These are phyloP conservation scores for Barnettozyma vustinii DNA, from an alignment of 805 yeast species.

Conservation along the genomic window DNA sequence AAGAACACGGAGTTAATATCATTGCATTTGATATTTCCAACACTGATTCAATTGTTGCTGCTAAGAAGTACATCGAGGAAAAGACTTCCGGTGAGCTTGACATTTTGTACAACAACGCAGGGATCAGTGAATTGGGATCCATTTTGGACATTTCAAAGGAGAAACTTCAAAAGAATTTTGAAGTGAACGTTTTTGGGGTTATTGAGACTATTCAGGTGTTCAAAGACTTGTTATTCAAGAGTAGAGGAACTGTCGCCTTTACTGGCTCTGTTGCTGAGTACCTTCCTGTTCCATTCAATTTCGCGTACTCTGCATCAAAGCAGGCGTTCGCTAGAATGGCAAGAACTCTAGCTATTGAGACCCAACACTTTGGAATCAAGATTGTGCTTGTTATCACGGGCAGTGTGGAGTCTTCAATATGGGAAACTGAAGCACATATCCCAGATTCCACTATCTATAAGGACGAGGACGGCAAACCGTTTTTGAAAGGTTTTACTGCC, in stretches of 20 bases:
- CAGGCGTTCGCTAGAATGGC: conserved; percentile 37
- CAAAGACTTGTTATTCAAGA: conserved; percentile 26
- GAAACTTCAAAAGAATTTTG: conserved; percentile 16
- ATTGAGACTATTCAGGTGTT: conserved; percentile 32
- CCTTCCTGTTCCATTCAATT: conserved; percentile 30
- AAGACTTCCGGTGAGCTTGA: conserved; percentile 32
- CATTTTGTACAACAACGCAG: conserved; percentile 39
- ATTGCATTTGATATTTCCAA: conserved; percentile 33
- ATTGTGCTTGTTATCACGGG: conserved; percentile 37
- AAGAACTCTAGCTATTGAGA: conserved; percentile 29
- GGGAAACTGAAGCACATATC: conserved; percentile 4
- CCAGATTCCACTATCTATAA: conserved; percentile 15
- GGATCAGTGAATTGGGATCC: conserved; percentile 23
- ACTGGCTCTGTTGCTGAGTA: conserved; percentile 32
- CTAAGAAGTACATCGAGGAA: conserved; percentile 21
- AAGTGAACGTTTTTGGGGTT: conserved; percentile 37
- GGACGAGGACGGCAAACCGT: conserved; percentile 6
- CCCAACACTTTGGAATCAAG: conserved; percentile 34
- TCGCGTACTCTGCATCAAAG: conserved; percentile 33
- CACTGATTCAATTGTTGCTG: conserved; percentile 24
- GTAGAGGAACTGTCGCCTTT: conserved; percentile 34
- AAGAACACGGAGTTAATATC: conserved; percentile 28
- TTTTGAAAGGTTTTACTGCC: not conserved
- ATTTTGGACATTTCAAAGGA: conserved; percentile 30
- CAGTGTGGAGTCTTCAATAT: conserved; percentile 33